Evolutionary conservation across 345 rosid species (phyloP).

Genomic region (Rhizophora mangle): DNA sequence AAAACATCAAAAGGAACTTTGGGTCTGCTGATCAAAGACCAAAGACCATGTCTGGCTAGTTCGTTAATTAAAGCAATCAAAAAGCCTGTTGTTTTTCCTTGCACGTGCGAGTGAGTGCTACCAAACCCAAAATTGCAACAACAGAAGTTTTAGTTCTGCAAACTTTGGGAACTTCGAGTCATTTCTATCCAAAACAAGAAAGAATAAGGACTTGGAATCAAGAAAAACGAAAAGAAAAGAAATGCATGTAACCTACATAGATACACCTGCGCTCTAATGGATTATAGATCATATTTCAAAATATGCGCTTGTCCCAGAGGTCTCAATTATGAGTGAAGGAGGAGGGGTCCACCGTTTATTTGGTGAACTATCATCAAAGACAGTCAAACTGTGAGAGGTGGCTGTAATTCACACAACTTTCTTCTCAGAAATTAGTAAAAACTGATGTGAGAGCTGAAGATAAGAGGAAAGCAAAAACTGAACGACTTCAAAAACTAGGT

Average conservation of each 20-base stretch:
- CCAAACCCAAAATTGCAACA: not conserved
- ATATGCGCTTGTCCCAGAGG: too few relatives aligned
- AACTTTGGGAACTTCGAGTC: not conserved
- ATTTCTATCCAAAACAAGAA: too few relatives aligned
- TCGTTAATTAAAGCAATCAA: slow-evolving; percentile 2
- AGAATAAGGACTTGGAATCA: not conserved
- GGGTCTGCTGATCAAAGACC: not conserved
- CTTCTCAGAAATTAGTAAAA: too few relatives aligned
- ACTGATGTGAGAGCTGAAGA: not conserved
- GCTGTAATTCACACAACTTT: too few relatives aligned
- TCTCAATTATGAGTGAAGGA: too few relatives aligned
- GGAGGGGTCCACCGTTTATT: too few relatives aligned
- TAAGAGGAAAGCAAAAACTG: not conserved
- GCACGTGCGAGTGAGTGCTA: slow-evolving; percentile 4
- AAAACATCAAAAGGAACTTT: not conserved
- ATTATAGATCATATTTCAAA: too few relatives aligned
- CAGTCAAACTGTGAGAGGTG: too few relatives aligned
- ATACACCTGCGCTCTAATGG: too few relatives aligned
- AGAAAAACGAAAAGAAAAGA: not conserved
- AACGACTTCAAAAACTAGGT: not conserved
- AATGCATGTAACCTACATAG: too few relatives aligned
- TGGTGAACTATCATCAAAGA: too few relatives aligned
- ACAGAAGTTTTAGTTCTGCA: not conserved
- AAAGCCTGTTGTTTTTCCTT: not conserved
- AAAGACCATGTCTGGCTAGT: not conserved